phyloP scores from a whole-genome alignment of 306 rosid genomes.

The Abrus precatorius region DNA sequence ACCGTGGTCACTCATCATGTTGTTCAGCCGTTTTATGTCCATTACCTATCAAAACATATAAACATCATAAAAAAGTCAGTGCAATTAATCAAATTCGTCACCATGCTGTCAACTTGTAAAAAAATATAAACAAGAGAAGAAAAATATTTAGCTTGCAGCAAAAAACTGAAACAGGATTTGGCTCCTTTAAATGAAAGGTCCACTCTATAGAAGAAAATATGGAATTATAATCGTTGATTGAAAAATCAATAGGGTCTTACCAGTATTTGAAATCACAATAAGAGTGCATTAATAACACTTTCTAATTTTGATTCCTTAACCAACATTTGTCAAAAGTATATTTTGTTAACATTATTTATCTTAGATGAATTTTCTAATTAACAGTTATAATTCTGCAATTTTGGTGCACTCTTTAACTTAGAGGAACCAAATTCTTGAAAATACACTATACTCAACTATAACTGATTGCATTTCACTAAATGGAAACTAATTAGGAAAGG shows the following conservation, averaged over 20 bases:
- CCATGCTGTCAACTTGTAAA: conserved; percentile 3
- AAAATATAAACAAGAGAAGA: conserved; percentile 5
- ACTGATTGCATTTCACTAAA: not conserved
- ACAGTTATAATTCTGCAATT: too few species aligned
- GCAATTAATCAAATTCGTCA: conserved; percentile 2
- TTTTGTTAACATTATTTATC: not conserved
- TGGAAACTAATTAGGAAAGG: too few species aligned
- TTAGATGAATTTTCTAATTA: too few species aligned
- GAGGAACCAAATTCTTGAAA: not conserved
- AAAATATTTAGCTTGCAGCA: not conserved
- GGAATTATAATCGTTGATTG: not conserved
- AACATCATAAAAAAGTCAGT: not conserved
- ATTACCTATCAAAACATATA: conserved; percentile 65
- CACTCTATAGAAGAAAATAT: not conserved
- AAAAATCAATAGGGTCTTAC: too few species aligned
- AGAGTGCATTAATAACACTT: too few species aligned
- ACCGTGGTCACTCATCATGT: conserved; percentile 98
- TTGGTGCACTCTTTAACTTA: too few species aligned
- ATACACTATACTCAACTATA: not conserved
- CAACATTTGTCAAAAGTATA: not conserved
- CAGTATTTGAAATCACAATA: too few species aligned
- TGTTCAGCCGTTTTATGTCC: conserved; percentile 90
- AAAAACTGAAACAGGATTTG: not conserved
- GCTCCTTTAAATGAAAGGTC: not conserved
- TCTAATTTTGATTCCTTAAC: too few species aligned